These are phyloP conservation scores for Calophaca sinica DNA, from an alignment of 306 rosid species.

Conservation along the genomic window DNA sequence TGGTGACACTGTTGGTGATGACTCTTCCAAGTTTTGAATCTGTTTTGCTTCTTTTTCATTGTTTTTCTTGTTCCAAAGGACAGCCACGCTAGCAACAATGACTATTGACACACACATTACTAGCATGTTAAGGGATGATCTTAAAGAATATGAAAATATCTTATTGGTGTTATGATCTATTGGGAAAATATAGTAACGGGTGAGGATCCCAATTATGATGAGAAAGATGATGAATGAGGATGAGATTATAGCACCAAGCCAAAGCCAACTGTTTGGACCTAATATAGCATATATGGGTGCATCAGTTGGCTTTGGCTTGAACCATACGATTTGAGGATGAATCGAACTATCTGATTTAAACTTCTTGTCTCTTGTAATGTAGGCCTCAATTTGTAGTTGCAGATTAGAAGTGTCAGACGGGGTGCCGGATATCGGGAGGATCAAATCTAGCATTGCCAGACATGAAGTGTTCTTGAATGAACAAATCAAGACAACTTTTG, in stretches of 20 bases:
- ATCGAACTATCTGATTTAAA: constrained; percentile 30
- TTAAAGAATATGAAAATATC: constrained; percentile 49
- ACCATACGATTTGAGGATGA: constrained; percentile 44
- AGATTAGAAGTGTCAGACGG: constrained; percentile 51
- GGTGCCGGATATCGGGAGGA: constrained; percentile 62
- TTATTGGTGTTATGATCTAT: constrained; percentile 67
- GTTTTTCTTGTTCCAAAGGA: constrained; percentile 59
- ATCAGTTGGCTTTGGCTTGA: constrained; percentile 64
- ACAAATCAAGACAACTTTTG: constrained; percentile 63
- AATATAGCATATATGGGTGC: constrained; percentile 58
- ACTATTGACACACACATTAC: constrained; percentile 59
- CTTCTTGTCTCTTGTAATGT: constrained; percentile 66
- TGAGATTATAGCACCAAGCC: constrained; percentile 71
- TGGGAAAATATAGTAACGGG: constrained; percentile 68
- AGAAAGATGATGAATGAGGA: constrained; percentile 70
- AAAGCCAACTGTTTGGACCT: constrained; percentile 76
- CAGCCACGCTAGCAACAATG: constrained; percentile 50
- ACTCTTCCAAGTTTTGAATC: constrained; percentile 40
- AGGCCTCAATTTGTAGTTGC: constrained; percentile 69
- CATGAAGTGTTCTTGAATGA: constrained; percentile 58
- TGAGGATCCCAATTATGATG: constrained; percentile 58
- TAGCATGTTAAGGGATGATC: constrained; percentile 57
- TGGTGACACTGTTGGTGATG: constrained; percentile 56
- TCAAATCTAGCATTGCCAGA: constrained; percentile 69
- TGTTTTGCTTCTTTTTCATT: constrained; percentile 43